These are phyloP conservation scores for Cucumis cinereus DNA, from an alignment of 306 rosid species.

Conservation along the genomic window DNA sequence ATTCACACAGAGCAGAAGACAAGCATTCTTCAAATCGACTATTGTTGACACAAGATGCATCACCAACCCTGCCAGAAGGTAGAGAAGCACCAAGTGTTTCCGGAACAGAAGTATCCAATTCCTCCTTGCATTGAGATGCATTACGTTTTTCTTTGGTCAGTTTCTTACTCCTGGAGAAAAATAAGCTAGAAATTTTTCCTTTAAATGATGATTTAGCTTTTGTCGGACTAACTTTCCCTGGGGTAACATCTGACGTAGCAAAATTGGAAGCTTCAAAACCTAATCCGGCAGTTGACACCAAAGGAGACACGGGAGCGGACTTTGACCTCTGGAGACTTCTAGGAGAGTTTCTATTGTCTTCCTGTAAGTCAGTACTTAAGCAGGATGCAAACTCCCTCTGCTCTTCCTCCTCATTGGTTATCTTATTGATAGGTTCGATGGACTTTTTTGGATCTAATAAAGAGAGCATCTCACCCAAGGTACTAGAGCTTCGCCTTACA, in stretches of 20 bases:
- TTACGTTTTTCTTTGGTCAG: constrained; percentile 45
- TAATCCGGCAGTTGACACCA: constrained; percentile 23
- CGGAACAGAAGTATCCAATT: constrained; percentile 18
- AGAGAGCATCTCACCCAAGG: constrained; percentile 94
- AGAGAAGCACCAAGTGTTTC: constrained; percentile 22
- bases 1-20: constrained; percentile 26
- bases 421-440: constrained; percentile 23
- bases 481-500: constrained; percentile 48
- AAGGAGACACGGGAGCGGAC: constrained; percentile 54
- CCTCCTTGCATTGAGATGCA: constrained; percentile 25
- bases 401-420: constrained; percentile 31
- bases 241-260: constrained; percentile 24
- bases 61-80: constrained; percentile 23
- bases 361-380: constrained; percentile 24
- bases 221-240: constrained; percentile 44
- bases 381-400: constrained; percentile 32
- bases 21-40: constrained; percentile 38
- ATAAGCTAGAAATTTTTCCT: constrained; percentile 82
- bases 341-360: constrained; percentile 25
- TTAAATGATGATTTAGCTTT: constrained; percentile 54
- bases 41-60: constrained; percentile 30
- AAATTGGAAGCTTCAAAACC: constrained; percentile 36
- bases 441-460: constrained; percentile 55
- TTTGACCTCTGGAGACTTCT: constrained; percentile 67
- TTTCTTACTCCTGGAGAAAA: constrained; percentile 74